These are phyloP conservation scores for Jaltomata sinuosa DNA, from an alignment of 257 asterid genomes.

Conservation along the genomic window DNA sequence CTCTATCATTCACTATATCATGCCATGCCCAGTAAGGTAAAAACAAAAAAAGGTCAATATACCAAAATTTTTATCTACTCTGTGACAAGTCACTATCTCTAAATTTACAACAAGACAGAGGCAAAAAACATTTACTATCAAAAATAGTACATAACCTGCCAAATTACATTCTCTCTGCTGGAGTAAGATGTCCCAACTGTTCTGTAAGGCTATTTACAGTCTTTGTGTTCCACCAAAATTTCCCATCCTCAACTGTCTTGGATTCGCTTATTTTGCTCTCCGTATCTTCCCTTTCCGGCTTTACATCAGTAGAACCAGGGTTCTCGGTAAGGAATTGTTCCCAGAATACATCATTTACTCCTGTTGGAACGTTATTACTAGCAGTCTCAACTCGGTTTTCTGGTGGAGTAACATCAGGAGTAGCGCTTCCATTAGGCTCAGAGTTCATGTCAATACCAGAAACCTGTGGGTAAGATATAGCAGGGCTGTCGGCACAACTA, in stretches of 20 bases:
- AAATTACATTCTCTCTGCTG: conserved; percentile 53
- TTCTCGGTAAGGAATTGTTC: conserved; percentile 90
- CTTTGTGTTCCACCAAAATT: conserved; percentile 55
- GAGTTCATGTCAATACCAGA: conserved; percentile 60
- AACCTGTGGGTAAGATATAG: conserved; percentile 44
- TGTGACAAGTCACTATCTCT: neutral
- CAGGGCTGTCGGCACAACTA: conserved; percentile 37
- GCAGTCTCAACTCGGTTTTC: conserved; percentile 31
- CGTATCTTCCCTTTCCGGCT: conserved; percentile 27
- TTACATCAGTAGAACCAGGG: conserved; percentile 56
- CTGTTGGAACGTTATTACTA: conserved; percentile 32
- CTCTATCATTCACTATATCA: neutral
- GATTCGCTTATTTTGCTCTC: conserved; percentile 37
- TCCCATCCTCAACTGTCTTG: conserved; percentile 34
- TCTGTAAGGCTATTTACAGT: conserved; percentile 56
- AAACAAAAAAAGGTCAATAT: neutral
- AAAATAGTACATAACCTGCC: conserved; percentile 7
- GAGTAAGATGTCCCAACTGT: conserved; percentile 79
- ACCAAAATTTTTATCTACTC: neutral
- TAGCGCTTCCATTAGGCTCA: conserved; percentile 34
- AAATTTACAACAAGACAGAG: neutral
- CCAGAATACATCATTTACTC: conserved; percentile 90
- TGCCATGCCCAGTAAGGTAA: neutral
- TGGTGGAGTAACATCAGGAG: conserved; percentile 16
- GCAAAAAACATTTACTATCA: neutral